Evolutionary conservation across 2,329 filamentous ascomycete genomes (phyloP), one percentile per base, ranked within the genome.

Genomic region (Teratosphaeriaceae sp.): DNA sequence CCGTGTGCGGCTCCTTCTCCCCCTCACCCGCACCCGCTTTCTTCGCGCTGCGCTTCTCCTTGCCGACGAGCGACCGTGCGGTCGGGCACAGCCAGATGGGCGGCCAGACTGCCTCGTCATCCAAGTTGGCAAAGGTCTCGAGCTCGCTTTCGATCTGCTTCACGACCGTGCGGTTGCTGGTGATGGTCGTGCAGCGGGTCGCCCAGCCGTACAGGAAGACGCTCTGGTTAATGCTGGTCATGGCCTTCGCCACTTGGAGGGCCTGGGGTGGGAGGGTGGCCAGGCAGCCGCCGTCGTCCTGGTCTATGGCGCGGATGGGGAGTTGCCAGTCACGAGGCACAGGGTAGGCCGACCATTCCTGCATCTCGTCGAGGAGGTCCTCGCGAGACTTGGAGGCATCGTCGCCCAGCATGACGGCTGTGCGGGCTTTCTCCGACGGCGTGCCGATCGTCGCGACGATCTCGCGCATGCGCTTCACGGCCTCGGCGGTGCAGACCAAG

Each of bases 181-280:
- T 86, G 40, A 89, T 65, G 1, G 84, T 88, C 1, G 81, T 84
- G 20, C 75, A 58, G 0, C 73, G 68, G 7, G 68, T 65, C 8
- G 71, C 71, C 85, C 85, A 89, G 13, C 84, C 84, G 55, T 80
- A 80, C 40, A 84, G 67, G 56, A 88, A 86, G 7, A 87, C 83
- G 16, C 81, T 80, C n/a, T 72, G 65, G 54, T 86, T 88, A 44
- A 85, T 78, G 11, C 70, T 63, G 0, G 75, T 79, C 40, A 85
- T 66, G 5, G 69, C 65, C 7, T 67, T 52, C 4, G 58, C 68
- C 40, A 72, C 72, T 51, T 56, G 66, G 30, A 54, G 64, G 11
- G 75, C 67, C 12, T 65, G 63, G 2, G 57, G 47, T 18, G 74
- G 76, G 6, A 80, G 62, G 11, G 61, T 66, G 11, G 65, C 59